phyloP scores from a whole-genome alignment of 208 protist species.

The Acanthamoeba triangularis region DNA sequence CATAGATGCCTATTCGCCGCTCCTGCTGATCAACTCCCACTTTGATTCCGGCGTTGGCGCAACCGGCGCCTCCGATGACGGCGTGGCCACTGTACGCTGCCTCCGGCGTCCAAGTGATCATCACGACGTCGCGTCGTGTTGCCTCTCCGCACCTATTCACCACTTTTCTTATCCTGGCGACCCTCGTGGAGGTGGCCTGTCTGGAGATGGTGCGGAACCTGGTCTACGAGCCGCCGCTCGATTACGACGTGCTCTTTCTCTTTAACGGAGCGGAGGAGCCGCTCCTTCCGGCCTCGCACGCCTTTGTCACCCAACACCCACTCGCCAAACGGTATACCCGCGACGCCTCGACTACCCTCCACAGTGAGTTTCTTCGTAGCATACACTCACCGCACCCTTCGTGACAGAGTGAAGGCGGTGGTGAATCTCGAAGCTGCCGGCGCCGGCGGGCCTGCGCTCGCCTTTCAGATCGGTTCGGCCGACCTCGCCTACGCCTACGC shows the following conservation, averaged over 20 bases:
- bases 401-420: conserved; percentile 64
- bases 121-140: too few relatives aligned
- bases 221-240: conserved; percentile 26
- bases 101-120: not conserved
- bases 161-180: not conserved
- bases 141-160: too few relatives aligned
- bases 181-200: not conserved
- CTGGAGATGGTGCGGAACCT: conserved; percentile 73
- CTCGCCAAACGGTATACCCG: conserved; percentile 66
- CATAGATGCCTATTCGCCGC: not conserved
- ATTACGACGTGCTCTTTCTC: conserved; percentile 70
- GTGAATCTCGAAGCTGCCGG: conserved; percentile 82
- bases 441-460: conserved; percentile 63
- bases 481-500: conserved; percentile 74
- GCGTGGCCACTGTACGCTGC: conserved; percentile 16
- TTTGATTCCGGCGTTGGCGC: conserved; percentile 62
- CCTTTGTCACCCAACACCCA: conserved; percentile 82
- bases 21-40: conserved; percentile 70
- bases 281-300: conserved; percentile 79
- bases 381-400: not conserved
- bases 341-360: not conserved
- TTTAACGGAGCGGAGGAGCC: conserved; percentile 85
- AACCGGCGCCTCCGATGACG: conserved; percentile 73
- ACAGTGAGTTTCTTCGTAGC: not conserved
- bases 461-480: conserved; percentile 79